phyloP scores from a whole-genome alignment of 768 basidiomycete genomes.

The Gloeopeniophorella convolvens region DNA sequence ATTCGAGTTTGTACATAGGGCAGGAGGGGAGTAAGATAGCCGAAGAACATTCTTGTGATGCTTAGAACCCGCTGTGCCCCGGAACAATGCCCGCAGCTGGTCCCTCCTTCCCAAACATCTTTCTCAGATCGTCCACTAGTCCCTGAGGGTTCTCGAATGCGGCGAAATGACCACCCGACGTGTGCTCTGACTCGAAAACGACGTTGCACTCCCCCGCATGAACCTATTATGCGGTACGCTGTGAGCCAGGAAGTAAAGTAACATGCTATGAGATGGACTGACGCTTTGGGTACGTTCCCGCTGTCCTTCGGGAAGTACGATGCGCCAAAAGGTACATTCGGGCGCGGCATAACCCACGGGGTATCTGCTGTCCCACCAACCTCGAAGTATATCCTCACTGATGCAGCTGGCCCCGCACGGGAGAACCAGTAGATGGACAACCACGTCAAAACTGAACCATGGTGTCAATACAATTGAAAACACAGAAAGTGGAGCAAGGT shows the following conservation, averaged over 20 bases:
- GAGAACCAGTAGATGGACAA: constrained; percentile 35
- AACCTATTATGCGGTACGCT: constrained; percentile 16
- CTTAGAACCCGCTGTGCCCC: too few species aligned
- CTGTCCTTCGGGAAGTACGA: constrained; percentile 30
- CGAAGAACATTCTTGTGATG: too few species aligned
- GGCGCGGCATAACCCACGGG: neutral
- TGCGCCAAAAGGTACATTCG: constrained; percentile 24
- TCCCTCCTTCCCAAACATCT: too few species aligned
- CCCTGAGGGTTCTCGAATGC: too few species aligned
- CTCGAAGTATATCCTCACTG: constrained; percentile 31
- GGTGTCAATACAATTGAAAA: neutral
- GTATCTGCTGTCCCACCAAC: neutral
- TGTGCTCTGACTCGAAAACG: constrained; percentile 25
- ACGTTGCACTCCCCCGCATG: constrained; percentile 22
- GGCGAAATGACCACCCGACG: too few species aligned
- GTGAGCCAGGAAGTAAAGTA: neutral
- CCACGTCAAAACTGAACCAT: constrained; percentile 28
- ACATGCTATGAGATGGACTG: neutral
- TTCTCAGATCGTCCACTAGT: too few species aligned
- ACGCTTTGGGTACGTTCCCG: neutral
- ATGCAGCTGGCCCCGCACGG: constrained; percentile 28
- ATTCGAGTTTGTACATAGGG: too few species aligned
- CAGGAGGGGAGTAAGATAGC: neutral
- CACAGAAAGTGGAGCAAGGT: too few species aligned
- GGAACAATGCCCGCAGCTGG: too few species aligned